These are phyloP conservation scores for Astrephomene gubernaculifera DNA, from an alignment of 139 green algal species.

Conservation along the genomic window DNA sequence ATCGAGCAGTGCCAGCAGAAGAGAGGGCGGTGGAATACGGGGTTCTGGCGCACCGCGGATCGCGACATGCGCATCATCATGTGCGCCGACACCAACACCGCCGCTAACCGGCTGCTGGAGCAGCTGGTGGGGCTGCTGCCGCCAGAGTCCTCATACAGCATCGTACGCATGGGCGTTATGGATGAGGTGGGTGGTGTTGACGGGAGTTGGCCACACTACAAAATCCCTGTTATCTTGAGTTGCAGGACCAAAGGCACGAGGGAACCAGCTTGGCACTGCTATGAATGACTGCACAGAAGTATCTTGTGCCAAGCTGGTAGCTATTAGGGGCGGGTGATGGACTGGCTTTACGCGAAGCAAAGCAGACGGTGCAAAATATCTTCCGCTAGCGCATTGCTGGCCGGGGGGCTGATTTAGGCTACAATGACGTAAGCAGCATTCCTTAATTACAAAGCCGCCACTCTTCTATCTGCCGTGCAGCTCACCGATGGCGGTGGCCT, in stretches of 20 bases:
- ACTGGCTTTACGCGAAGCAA: too few relatives aligned
- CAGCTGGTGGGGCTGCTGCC: neutral
- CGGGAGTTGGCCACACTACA: neutral
- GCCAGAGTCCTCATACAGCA: neutral
- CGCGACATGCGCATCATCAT: slow-evolving; percentile 8
- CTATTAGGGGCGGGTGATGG: too few relatives aligned
- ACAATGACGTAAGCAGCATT: too few relatives aligned
- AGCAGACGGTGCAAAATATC: too few relatives aligned
- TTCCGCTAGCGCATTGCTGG: too few relatives aligned
- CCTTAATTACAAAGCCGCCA: too few relatives aligned
- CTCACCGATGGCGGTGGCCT: too few relatives aligned
- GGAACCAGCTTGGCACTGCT: too few relatives aligned
- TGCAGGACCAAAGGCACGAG: too few relatives aligned
- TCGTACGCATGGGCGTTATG: neutral
- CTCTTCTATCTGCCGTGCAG: too few relatives aligned
- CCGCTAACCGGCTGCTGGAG: slow-evolving; percentile 1
- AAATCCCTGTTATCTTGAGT: neutral
- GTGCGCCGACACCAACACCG: slow-evolving; percentile 7
- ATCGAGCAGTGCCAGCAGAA: neutral
- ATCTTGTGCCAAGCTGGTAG: too few relatives aligned
- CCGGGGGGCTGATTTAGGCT: too few relatives aligned
- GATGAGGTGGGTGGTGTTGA: neutral
- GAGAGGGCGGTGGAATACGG: neutral
- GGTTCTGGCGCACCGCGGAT: neutral
- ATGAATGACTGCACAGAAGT: neutral